A percentile compares a stretch with the other conserved stretches of the same genome.
Conservation (phyloP, 352 stramenopile species). For the Phytophthora lateralis region DNA sequence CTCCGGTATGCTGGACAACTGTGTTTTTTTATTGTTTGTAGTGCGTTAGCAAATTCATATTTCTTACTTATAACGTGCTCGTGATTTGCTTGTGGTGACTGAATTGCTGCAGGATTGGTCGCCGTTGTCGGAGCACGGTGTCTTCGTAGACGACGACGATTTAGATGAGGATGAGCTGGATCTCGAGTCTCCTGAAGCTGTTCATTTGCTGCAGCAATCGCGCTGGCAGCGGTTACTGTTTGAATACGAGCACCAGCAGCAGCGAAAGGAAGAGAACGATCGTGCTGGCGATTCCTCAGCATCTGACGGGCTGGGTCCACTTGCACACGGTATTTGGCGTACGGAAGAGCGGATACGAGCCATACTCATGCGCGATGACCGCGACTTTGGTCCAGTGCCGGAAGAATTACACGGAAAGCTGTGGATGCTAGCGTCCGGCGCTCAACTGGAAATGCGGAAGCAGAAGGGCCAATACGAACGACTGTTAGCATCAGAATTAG, state of each 20-base stretch:
- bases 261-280: slow-evolving; percentile 51
- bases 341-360: slow-evolving; percentile 84
- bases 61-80: slow-evolving; percentile 8
- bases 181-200: slow-evolving; percentile 49
- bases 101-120: slow-evolving; percentile 45
- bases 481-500: slow-evolving; percentile 52
- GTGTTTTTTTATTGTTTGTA: slow-evolving; percentile 20
- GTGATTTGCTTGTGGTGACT: slow-evolving; percentile 2
- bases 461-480: slow-evolving; percentile 61
- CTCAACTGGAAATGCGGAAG: slow-evolving; percentile 65
- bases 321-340: slow-evolving; percentile 79
- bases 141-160: slow-evolving; percentile 48
- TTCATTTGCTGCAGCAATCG: slow-evolving; percentile 57
- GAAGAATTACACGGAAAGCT: slow-evolving; percentile 77
- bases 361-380: slow-evolving; percentile 67
- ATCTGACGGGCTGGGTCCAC: slow-evolving; percentile 59
- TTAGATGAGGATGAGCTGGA: slow-evolving; percentile 37
- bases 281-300: slow-evolving; percentile 33
- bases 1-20: slow-evolving; percentile 19
- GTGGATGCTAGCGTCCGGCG: slow-evolving; percentile 82
- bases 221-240: slow-evolving; percentile 66
- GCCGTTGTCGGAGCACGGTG: slow-evolving; percentile 46
- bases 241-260: slow-evolving; percentile 73
- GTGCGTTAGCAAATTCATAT: slow-evolving; percentile 6
- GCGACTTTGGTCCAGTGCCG: slow-evolving; percentile 55